Conservation (phyloP, 1,284 basidiomycete species). For the Cutaneotrichosporon sp. region DNA sequence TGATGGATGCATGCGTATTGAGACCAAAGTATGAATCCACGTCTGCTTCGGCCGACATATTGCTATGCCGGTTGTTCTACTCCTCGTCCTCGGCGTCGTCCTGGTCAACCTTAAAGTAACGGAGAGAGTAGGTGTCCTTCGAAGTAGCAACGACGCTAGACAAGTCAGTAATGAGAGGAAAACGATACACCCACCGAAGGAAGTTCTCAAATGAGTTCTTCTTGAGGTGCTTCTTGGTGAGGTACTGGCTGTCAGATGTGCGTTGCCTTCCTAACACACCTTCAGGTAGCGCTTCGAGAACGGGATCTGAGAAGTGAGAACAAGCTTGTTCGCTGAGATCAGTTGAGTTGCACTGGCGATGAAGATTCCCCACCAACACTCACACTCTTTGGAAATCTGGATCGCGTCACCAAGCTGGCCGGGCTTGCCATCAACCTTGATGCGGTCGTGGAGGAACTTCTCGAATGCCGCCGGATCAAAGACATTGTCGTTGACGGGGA, state of each 20-base stretch:
- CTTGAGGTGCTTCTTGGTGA: conserved; percentile 94
- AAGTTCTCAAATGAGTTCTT: conserved; percentile 50
- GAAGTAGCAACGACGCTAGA: conserved; percentile 76
- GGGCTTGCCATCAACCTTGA: conserved; percentile 66
- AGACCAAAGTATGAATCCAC: too few species aligned
- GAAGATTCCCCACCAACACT: too few species aligned
- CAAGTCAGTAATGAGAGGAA: too few species aligned
- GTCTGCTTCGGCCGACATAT: too few species aligned
- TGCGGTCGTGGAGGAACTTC: conserved; percentile 89
- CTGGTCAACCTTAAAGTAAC: conserved; percentile 91
- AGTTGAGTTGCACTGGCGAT: too few species aligned
- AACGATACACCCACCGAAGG: conserved; percentile 45
- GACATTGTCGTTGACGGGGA: conserved; percentile 82
- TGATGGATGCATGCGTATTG: too few species aligned
- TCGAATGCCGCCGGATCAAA: conserved; percentile 88
- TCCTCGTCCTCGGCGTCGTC: conserved; percentile 53
- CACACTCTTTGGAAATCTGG: conserved; percentile 75
- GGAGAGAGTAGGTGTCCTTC: conserved; percentile 83
- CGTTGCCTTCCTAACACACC: too few species aligned
- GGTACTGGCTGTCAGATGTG: conserved; percentile 65
- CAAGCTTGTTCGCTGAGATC: conserved; percentile 67
- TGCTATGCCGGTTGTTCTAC: conserved; percentile 32
- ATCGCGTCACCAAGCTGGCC: conserved; percentile 82
- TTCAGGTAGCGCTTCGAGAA: conserved; percentile 79
- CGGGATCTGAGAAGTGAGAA: conserved; percentile 71